Evolutionary conservation across 2,329 filamentous ascomycete species (phyloP), one percentile per base, ranked within the genome.

Genomic region (Podosphaera aphanis): DNA sequence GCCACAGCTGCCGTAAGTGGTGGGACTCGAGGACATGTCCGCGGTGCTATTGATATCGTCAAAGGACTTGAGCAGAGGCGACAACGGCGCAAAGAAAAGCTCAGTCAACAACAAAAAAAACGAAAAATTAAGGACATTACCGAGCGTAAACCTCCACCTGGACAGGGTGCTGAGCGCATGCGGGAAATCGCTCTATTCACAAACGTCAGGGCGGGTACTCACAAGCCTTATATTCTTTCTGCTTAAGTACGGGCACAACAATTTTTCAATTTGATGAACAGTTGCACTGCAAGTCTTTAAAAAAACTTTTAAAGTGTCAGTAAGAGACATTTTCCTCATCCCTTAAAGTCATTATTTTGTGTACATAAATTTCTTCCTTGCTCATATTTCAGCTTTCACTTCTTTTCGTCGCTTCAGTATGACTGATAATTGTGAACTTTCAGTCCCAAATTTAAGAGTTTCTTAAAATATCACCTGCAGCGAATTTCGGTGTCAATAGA

Each of bases 41-140:
- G 90, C 50, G 84, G 85, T n/a, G 86, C 90, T 31, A 92, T 98
- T 53, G 90, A 95, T 62, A 98, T 94, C 50, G 83, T 94, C 62
- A 93, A 93, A 61, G 90, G 90, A 7, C 72, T 98, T 1, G 90
- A 98, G 65, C 79, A 83, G 63, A 95, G 93, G 66, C 79, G 86
- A 21, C 83, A 90, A 64, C 78, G 90, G 52, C 81, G 90, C 54
- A 85, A 81, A 64, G 86, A 95, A 63, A 93, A 94, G 63, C 81
- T 85, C 57, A 79, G 83, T 59, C 79, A 86, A 56, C 90, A 93
- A 61, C 80, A 88, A 58, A 92, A 83, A 65, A 79, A 84, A 59
- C 83, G 84, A 56, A 79, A 78, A 47, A 76, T 77, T 51, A 71
- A 84, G 57, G 69, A 73, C 53, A 66, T 71, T 19, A 63, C 65